Conservation (phyloP, 129 eudicot genomes). For the Dittrichia graveolens region DNA sequence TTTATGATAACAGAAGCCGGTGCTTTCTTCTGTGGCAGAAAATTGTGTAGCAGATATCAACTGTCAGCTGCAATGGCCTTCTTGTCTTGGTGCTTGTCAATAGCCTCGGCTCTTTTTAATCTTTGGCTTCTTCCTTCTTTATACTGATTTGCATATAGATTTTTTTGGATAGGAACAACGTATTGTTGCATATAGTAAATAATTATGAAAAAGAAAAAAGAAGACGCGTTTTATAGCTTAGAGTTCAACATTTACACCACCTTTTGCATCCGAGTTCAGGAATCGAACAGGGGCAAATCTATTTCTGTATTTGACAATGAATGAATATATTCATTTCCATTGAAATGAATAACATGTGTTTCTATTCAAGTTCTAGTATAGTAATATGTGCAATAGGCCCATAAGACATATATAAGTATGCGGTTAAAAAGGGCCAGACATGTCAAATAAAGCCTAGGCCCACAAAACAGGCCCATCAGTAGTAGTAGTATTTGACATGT, state of each 20-base stretch:
- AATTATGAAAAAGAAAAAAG: conserved; percentile 17
- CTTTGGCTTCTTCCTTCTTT: conserved; percentile 81
- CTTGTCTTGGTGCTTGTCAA: conserved; percentile 81
- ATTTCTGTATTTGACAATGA: conserved; percentile 2
- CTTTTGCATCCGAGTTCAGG: conserved; percentile 28
- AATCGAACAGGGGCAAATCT: conserved; percentile 27
- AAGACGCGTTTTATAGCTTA: conserved; percentile 9
- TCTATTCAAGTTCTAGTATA: neutral
- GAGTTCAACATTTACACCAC: conserved; percentile 14
- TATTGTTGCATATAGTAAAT: conserved; percentile 29
- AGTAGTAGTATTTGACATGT: too few relatives aligned
- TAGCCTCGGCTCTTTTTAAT: conserved; percentile 83
- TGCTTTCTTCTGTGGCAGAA: conserved; percentile 47
- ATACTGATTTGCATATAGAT: conserved; percentile 29
- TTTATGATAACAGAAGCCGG: conserved; percentile 57
- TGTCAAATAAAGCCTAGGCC: too few relatives aligned
- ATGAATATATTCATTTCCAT: conserved; percentile 14
- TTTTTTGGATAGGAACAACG: conserved; percentile 7
- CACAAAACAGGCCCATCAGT: too few relatives aligned
- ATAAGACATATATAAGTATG: too few relatives aligned
- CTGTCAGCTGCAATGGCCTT: conserved; percentile 92
- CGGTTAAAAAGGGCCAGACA: too few relatives aligned
- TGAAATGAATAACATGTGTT: conserved; percentile 7
- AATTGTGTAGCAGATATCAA: conserved; percentile 75
- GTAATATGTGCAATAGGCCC: too few relatives aligned